A percentile compares a stretch with the other conserved stretches of the same genome.
phyloP scores from a whole-genome alignment of 345 rosid genomes.

The Nasturtium officinale region DNA sequence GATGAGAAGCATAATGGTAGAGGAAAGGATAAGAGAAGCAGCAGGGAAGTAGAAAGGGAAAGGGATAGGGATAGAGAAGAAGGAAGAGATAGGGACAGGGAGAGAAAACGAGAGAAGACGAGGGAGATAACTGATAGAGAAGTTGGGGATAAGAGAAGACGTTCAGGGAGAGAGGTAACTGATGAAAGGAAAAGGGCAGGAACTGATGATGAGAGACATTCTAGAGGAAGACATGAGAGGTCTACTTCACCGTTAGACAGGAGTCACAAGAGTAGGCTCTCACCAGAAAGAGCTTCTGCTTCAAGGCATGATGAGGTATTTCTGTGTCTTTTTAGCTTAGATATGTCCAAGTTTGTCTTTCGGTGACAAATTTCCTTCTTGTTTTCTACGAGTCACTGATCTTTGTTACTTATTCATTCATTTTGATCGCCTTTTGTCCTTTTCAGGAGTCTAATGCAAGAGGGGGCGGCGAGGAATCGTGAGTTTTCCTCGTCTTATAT shows the following conservation, averaged over 20 bases:
- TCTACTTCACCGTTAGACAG: conserved; percentile 58
- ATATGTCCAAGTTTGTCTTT: background rate
- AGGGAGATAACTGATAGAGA: conserved; percentile 53
- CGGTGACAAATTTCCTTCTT: background rate
- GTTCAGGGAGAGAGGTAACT: conserved; percentile 60
- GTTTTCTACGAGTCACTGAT: conserved; percentile 9
- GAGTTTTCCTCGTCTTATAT: conserved; percentile 29
- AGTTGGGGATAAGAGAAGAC: conserved; percentile 53
- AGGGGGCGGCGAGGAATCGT: conserved; percentile 52
- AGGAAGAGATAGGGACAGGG: conserved; percentile 46
- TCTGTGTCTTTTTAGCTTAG: background rate
- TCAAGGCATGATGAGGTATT: conserved; percentile 63
- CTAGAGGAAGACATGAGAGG: conserved; percentile 55
- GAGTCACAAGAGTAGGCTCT: conserved; percentile 43
- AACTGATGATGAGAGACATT: conserved; percentile 55
- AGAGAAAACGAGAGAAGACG: conserved; percentile 29
- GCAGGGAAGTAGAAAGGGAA: conserved; percentile 45
- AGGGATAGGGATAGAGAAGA: conserved; percentile 33
- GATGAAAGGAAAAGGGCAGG: conserved; percentile 53
- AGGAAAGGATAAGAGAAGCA: conserved; percentile 52
- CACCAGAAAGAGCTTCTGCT: conserved; percentile 32
- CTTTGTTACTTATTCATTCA: conserved; percentile 24
- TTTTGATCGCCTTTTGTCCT: conserved; percentile 22
- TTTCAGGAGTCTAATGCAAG: conserved; percentile 59
- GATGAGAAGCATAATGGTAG: conserved; percentile 47